A percentile compares a stretch with the other conserved stretches of the same genome.
Evolutionary conservation across 495 filamentous ascomycete genomes (phyloP).

Genomic region (Hypoxylon crocopeplum): DNA sequence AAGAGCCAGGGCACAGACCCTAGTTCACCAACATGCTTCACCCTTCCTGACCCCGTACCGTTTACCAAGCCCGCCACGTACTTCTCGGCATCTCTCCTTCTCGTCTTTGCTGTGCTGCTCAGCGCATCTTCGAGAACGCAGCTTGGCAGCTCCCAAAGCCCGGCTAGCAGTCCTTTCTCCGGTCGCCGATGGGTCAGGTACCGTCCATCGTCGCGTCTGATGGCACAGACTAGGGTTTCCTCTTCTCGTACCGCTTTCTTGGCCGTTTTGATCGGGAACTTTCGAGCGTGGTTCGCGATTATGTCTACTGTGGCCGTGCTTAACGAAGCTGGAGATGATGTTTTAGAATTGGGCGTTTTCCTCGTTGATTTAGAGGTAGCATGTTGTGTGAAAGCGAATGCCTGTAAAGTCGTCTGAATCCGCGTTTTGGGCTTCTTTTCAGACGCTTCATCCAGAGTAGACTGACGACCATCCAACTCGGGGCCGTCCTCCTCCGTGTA

Average conservation of each 20-base stretch:
- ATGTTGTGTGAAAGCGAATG: constrained; percentile 39
- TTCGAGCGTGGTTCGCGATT: constrained; percentile 47
- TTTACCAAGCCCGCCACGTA: constrained; percentile 33
- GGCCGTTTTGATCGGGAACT: constrained; percentile 47
- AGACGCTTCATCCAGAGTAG: constrained; percentile 3
- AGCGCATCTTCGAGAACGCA: constrained; percentile 34
- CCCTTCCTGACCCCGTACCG: background rate
- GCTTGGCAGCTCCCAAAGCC: constrained; percentile 57
- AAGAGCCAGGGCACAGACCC: constrained; percentile 55
- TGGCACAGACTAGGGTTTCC: constrained; percentile 52
- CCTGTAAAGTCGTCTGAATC: constrained; percentile 33
- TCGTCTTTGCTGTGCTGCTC: constrained; percentile 28
- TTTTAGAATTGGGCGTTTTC: background rate
- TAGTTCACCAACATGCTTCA: constrained; percentile 42
- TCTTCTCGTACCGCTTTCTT: constrained; percentile 54
- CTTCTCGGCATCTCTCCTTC: constrained; percentile 31
- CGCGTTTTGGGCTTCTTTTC: constrained; percentile 21
- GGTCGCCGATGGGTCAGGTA: constrained; percentile 53
- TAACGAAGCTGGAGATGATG: constrained; percentile 1
- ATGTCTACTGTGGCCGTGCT: constrained; percentile 28
- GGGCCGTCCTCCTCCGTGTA: constrained; percentile 18
- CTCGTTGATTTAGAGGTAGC: background rate
- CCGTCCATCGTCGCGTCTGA: constrained; percentile 44
- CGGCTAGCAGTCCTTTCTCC: constrained; percentile 51
- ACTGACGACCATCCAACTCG: background rate